phyloP scores from a whole-genome alignment of 441 rosid genomes.

The Eruca vesicaria region DNA sequence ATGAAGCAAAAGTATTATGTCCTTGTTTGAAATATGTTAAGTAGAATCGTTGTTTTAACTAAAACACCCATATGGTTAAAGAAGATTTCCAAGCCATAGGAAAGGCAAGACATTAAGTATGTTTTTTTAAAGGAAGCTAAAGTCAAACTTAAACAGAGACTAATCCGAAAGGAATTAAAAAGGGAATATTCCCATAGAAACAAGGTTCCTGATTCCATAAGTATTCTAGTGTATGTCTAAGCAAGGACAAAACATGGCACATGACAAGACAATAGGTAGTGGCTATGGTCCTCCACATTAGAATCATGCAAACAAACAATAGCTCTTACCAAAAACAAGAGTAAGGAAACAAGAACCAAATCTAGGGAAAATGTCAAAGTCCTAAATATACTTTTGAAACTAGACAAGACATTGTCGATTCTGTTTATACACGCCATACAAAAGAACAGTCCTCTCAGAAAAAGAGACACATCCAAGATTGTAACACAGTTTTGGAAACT shows the following conservation, averaged over 20 bases:
- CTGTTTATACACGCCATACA: conserved; percentile 8
- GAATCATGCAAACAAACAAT: conserved; percentile 13
- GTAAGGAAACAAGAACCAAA: conserved; percentile 28
- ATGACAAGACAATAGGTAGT: conserved; percentile 29
- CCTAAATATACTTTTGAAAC: conserved; percentile 18
- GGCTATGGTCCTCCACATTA: conserved; percentile 28
- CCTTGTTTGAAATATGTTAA: not conserved
- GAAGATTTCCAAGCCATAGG: not conserved
- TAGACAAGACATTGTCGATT: conserved; percentile 25
- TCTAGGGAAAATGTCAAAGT: conserved; percentile 33
- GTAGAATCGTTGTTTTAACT: not conserved
- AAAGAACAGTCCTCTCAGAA: conserved; percentile 22
- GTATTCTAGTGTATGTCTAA: conserved; percentile 17
- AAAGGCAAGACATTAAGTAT: conserved; percentile 1
- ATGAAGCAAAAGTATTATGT: conserved; percentile 5
- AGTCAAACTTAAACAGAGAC: conserved; percentile 40
- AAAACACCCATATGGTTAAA: not conserved
- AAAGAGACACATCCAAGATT: not conserved
- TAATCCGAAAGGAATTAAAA: conserved; percentile 40
- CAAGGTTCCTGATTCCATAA: conserved; percentile 38
- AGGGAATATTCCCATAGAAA: conserved; percentile 59
- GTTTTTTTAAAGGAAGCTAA: not conserved
- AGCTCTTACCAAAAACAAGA: conserved; percentile 14
- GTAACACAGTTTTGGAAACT: conserved; percentile 10
- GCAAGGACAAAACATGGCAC: conserved; percentile 24